Evolutionary conservation across 805 yeast species (phyloP).

Genomic region (Myxozyma vanderwaltii): DNA sequence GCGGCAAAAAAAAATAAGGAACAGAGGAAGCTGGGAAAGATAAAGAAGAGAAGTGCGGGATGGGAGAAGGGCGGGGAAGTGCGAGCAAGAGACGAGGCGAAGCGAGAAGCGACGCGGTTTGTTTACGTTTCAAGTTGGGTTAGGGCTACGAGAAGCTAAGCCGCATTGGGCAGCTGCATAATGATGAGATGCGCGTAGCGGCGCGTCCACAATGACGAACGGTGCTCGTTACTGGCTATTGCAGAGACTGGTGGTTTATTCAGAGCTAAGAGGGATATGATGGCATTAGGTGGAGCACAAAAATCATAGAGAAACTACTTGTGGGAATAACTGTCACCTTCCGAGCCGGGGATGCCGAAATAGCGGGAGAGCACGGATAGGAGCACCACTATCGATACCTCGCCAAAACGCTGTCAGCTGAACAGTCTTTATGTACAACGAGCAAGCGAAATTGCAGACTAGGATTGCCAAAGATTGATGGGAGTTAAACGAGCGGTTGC

Average conservation of each 20-base stretch:
- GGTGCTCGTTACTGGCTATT: background rate
- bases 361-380: too few relatives aligned
- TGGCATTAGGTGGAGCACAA: too few relatives aligned
- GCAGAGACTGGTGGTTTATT: background rate
- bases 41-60: background rate
- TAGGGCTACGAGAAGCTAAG: background rate
- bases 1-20: background rate
- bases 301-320: too few relatives aligned
- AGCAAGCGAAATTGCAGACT: too few relatives aligned
- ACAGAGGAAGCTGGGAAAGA: background rate
- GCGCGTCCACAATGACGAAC: background rate
- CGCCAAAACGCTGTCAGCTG: too few relatives aligned
- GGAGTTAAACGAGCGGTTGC: too few relatives aligned
- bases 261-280: background rate
- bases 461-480: too few relatives aligned
- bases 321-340: too few relatives aligned
- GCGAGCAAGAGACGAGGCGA: background rate
- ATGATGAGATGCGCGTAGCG: conserved; percentile 1
- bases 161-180: conserved; percentile 11
- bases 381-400: too few relatives aligned
- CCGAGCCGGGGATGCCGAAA: too few relatives aligned
- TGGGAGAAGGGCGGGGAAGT: conserved; percentile 6
- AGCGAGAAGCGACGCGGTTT: conserved; percentile 17
- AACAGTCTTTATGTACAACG: too few relatives aligned
- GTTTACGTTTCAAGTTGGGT: conserved; percentile 8